Evolutionary conservation across 768 basidiomycete genomes (phyloP), one percentile per base, ranked within the genome.

Genomic region (Hirschioporus abietinus): DNA sequence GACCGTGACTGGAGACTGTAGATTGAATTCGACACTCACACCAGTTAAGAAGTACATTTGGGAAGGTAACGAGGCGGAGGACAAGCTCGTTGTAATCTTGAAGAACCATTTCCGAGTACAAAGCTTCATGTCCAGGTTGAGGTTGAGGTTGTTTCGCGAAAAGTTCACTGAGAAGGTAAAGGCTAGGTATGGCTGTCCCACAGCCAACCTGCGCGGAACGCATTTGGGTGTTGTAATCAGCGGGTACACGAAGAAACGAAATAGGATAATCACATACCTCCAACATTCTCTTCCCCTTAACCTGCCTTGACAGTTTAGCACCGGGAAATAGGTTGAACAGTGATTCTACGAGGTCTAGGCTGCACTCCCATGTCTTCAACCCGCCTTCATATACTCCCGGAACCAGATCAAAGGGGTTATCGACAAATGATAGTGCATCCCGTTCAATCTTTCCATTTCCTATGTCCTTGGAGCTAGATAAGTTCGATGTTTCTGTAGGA

Each of bases 341-440:
- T 70, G 88, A 90, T 35, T 85, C 81, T 0, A 91, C 92, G 1
- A 99, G 81, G 75, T 99, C 96, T 17, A 95, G 77, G 62, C 92
- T 91, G 70, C 94, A 96, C 75, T 99, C 96, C 96, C 96, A 99
- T 1, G 95, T 98, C 77, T 99, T 98, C 64, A 99, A 75, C 6
- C 96, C 96, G 24, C 96, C 96, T 78, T 99, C 96, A 70, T 99
- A 99, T 0, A 95, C 82, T 0, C 95, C 89, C 1, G 95, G 91
- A 3, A 98, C 86, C 17, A 99, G 85, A 76, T 99, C 96, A 0
- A 94, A 93, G 0, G 91, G 91, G 0, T 89, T 86, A 69, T 94
- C 90, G 20, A 96, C 79, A 66, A 90, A 93, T 15, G 82, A 80
- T 0, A 90, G 78, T 0, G 78, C 76, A 60, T 73, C 67, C 57